Evolutionary conservation across 805 yeast genomes (phyloP).

Genomic region (Ogataea thermomethanolica): DNA sequence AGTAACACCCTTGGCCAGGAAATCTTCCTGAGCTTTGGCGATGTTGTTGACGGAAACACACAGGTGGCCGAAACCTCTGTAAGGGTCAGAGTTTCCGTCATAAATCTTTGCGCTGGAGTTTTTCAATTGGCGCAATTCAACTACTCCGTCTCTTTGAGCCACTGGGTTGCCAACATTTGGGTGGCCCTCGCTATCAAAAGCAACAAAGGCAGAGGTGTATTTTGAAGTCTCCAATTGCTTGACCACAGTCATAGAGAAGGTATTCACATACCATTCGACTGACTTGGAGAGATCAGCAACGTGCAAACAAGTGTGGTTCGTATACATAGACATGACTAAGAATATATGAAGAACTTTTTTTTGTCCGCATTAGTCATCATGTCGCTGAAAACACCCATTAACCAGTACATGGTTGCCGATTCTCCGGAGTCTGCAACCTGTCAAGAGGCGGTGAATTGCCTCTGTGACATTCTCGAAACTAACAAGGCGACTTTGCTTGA

Average conservation of each 20-base stretch:
- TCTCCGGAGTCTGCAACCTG: slow-evolving; percentile 32
- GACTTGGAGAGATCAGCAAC: slow-evolving; percentile 77
- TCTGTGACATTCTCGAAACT: slow-evolving; percentile 28
- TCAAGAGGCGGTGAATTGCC: slow-evolving; percentile 26
- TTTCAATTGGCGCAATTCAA: slow-evolving; percentile 79
- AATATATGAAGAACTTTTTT: slow-evolving; percentile 1
- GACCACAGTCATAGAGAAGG: slow-evolving; percentile 70
- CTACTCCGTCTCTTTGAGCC: slow-evolving; percentile 55
- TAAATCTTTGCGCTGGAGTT: slow-evolving; percentile 57
- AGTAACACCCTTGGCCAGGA: slow-evolving; percentile 59
- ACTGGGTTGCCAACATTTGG: slow-evolving; percentile 38
- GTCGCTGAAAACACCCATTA: slow-evolving; percentile 27
- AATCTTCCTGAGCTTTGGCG: slow-evolving; percentile 51
- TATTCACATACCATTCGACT: slow-evolving; percentile 65
- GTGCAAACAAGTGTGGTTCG: slow-evolving; percentile 75
- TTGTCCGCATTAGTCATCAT: slow-evolving; percentile 7
- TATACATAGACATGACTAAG: slow-evolving; percentile 13
- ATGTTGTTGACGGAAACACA: slow-evolving; percentile 85
- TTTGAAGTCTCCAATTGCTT: slow-evolving; percentile 50
- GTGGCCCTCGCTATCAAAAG: slow-evolving; percentile 44
- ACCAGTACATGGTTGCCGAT: slow-evolving; percentile 40
- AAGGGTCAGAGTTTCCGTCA: slow-evolving; percentile 82
- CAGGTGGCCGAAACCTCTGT: slow-evolving; percentile 92
- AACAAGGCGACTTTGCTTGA: slow-evolving; percentile 36
- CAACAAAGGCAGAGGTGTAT: slow-evolving; percentile 68